Evolutionary conservation across 2,329 filamentous ascomycete species (phyloP), one percentile per base, ranked within the genome.

Genomic region (Zelopaecilomyces penicillatus): DNA sequence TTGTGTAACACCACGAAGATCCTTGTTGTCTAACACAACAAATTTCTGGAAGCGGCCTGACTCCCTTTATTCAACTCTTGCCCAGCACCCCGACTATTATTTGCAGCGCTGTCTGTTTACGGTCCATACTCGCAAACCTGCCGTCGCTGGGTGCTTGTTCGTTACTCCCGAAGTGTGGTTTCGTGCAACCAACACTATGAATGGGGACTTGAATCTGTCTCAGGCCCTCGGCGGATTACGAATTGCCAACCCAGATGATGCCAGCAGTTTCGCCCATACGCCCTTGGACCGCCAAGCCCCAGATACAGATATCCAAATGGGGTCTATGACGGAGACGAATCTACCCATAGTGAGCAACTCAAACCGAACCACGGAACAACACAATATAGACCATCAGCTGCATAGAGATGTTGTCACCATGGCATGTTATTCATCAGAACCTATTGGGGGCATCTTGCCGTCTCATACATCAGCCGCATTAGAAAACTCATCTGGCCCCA

Each of bases 231-330:
- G 93, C 60, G 91, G 91, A 59, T 74, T 98, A 66, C 87, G 91
- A 65, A 97, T 98, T 65, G 91, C 93, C 58, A 98, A 97, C 66
- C 91, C 91, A 44, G 90, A 96, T 69, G 82, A 93, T 68, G 75
- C 78, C 52, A 65, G 59, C 60, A 65, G 11, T 5, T 35, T 31
- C 29, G 10, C 8, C n/a, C n/a, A n/a, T n/a, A n/a, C n/a, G n/a
- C n/a, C n/a, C n/a, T n/a, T n/a, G n/a, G n/a, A n/a, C n/a, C n/a
- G 35, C 5, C 7, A 10, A 29, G 30, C 33, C 9, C 7, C 19
- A 19, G 36, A 39, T 11, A n/a, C 28, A 30, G 32, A 42, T 28
- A 30, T 19, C 12, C 19, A 36, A 30, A 5, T n/a, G n/a, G n/a
- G n/a, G n/a, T n/a, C n/a, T n/a, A n/a, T n/a, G n/a, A n/a, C n/a